A percentile compares a stretch with the other conserved stretches of the same genome.
These are phyloP conservation scores for Carex kokanica DNA, from an alignment of 176 grass and related monocot species.

Conservation along the genomic window DNA sequence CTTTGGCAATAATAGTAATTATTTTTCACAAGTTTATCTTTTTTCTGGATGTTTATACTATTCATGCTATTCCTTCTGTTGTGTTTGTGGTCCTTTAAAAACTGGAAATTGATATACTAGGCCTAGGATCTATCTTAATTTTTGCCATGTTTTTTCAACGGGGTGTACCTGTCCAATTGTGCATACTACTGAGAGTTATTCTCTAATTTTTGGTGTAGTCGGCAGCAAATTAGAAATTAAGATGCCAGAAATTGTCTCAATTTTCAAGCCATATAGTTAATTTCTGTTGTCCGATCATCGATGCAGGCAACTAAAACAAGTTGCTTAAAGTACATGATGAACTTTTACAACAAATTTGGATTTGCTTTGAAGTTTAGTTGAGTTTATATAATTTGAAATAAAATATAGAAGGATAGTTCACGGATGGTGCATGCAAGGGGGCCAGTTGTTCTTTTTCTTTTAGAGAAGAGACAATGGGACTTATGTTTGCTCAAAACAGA, in stretches of 20 bases:
- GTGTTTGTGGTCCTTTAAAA: too few species aligned
- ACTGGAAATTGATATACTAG: too few species aligned
- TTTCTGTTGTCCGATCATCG: neutral
- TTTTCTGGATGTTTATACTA: too few species aligned
- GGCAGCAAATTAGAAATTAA: neutral
- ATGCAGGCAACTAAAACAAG: neutral
- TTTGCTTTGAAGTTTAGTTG: neutral
- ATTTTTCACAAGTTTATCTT: too few species aligned
- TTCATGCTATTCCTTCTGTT: too few species aligned
- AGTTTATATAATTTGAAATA: neutral
- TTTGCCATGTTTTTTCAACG: neutral
- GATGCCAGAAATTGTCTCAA: neutral
- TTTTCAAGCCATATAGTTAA: neutral
- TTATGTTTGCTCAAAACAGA: neutral
- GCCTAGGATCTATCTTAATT: neutral
- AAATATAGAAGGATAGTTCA: neutral
- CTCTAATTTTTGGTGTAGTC: neutral
- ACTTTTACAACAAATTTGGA: neutral
- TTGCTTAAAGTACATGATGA: neutral
- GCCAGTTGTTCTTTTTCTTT: too few species aligned
- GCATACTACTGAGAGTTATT: neutral
- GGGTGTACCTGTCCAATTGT: neutral
- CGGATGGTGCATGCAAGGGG: too few species aligned
- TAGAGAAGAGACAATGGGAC: neutral
- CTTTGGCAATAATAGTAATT: neutral